Evolutionary conservation across 768 basidiomycete species (phyloP).

Genomic region (Amyloporia xantha): DNA sequence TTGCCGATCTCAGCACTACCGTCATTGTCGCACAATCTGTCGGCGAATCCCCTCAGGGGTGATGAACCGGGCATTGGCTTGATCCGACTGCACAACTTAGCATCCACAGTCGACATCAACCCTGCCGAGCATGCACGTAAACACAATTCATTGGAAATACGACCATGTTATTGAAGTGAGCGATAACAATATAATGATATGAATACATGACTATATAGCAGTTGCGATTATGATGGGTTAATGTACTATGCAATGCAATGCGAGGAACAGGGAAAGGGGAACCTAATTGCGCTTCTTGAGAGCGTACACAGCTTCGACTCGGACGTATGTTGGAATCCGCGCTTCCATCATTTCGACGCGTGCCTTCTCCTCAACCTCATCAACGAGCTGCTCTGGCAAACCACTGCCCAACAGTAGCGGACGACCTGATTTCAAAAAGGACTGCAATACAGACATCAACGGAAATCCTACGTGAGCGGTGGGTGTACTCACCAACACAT

Average conservation of each 20-base stretch:
- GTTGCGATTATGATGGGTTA: not conserved
- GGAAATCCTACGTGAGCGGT: not conserved
- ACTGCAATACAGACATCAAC: slow-evolving; percentile 28
- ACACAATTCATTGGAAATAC: too few relatives aligned
- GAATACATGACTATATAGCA: not conserved
- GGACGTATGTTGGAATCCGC: slow-evolving; percentile 41
- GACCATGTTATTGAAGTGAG: not conserved
- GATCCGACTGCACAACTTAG: too few relatives aligned
- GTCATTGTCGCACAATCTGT: too few relatives aligned
- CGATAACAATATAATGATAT: slow-evolving; percentile 3
- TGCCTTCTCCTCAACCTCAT: slow-evolving; percentile 47
- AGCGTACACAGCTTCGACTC: slow-evolving; percentile 56
- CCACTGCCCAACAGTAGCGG: slow-evolving; percentile 63
- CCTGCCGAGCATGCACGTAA: too few relatives aligned
- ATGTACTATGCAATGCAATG: not conserved
- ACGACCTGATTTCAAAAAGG: slow-evolving; percentile 59
- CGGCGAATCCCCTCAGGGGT: too few relatives aligned
- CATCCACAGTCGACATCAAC: too few relatives aligned
- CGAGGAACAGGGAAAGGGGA: too few relatives aligned
- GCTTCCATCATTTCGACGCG: slow-evolving; percentile 45
- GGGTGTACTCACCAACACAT: slow-evolving; percentile 39
- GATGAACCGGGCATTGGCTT: too few relatives aligned
- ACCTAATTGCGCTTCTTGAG: slow-evolving; percentile 40
- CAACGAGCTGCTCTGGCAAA: slow-evolving; percentile 44
- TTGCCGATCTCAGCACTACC: too few relatives aligned